Base-by-base conservation (phyloP, 208 protist species). In the Wallacemonas sp. region DNA sequence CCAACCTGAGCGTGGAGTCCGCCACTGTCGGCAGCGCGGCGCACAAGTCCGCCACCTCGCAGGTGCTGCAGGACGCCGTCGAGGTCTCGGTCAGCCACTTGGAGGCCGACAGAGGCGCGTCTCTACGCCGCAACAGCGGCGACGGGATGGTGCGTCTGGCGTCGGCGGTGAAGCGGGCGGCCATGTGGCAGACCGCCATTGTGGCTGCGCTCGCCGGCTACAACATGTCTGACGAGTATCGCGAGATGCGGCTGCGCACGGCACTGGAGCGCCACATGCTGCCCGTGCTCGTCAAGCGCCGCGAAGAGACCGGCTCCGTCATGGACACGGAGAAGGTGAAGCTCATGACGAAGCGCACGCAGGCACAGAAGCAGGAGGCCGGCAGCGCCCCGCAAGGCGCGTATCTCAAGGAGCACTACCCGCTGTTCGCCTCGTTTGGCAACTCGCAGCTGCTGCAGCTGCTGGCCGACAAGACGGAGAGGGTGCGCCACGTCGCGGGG, bases 141-240 rank as follows among this genome's bases (percentile, higher is more conserved):
- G 72, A 73, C 18, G 77, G 54, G 61, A 86, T 89, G 69, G 72
- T 92, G 39, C 62, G 61, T 14, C 23, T 85, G 50, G 86, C 86
- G 4, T 46, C 74, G 26, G 63, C 72, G 18, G 63, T 96, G 62
- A 96, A 96, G 77, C 77, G 87, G 1, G 87, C 79, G 44, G 74
- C 77, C 46, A 93, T 93, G 86, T 96, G 91, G 87, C 71, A 85
- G 69, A 69, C 76, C 18, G 64, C 90, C 14, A 66, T 93, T 25
- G 64, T 76, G 2, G 71, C 75, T 16, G 72, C 67, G 31, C 57
- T 91, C 2, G 70, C 72, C 0, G 73, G 87, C 28, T 31, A 61
- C 2, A 49, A 61, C 1, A 79, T 89, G 85, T 57, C 64, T 29
- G 52, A 82, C 25, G 38, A 54, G 26, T 93, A 83, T 65, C 84